Evolutionary conservation across 352 stramenopile species (phyloP).

Genomic region (Aphanomyces cochlioides): DNA sequence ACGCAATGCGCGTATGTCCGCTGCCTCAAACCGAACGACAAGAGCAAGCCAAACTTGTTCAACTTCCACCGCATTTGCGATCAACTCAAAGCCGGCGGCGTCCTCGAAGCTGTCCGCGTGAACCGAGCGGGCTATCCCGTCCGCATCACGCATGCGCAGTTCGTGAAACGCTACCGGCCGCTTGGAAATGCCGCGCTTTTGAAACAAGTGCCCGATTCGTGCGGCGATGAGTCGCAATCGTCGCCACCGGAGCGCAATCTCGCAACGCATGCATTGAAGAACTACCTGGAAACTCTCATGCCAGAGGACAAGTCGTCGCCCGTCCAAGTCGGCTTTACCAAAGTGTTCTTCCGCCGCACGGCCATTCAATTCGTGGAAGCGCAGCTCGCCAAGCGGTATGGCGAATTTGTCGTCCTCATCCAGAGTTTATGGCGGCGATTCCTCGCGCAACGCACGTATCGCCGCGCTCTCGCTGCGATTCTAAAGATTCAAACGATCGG

Average conservation of each 20-base stretch:
- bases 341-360: constrained; percentile 79
- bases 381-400: constrained; percentile 79
- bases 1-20: constrained; percentile 97
- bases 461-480: constrained; percentile 43
- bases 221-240: constrained; percentile 49
- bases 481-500: constrained; percentile 33
- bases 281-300: constrained; percentile 44
- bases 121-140: constrained; percentile 97
- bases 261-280: constrained; percentile 50
- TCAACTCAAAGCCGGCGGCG: constrained; percentile 96
- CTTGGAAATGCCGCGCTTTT: constrained; percentile 64
- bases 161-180: constrained; percentile 87
- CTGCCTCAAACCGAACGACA: constrained; percentile 99
- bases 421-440: constrained; percentile 63
- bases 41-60: constrained; percentile 80
- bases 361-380: constrained; percentile 84
- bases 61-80: constrained; percentile 91
- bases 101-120: constrained; percentile 98
- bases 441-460: constrained; percentile 48
- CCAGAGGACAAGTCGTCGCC: constrained; percentile 42
- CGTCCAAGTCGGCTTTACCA: constrained; percentile 75
- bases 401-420: constrained; percentile 83
- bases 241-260: constrained; percentile 53
- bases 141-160: constrained; percentile 91
- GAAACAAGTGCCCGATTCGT: constrained; percentile 54